Conservation (phyloP, 2,329 filamentous ascomycete genomes). For the Pseudogymnoascus sp. region DNA sequence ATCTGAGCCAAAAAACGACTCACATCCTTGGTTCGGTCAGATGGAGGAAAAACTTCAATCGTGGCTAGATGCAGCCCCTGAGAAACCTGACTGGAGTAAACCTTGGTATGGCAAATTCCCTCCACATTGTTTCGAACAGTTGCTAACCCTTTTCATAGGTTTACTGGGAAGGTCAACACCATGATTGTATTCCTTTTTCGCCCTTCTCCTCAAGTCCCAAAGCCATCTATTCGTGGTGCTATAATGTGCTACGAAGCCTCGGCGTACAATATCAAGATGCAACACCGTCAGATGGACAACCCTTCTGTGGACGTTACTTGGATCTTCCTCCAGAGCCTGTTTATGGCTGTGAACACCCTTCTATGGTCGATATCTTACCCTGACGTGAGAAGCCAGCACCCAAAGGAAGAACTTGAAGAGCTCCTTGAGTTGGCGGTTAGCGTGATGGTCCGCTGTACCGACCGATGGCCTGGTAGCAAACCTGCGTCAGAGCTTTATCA, state of each 20-base stretch:
- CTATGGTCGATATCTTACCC: slow-evolving; percentile 87
- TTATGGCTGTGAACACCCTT: slow-evolving; percentile 85
- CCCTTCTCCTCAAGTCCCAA: slow-evolving; percentile 84
- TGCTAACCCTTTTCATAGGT: slow-evolving; percentile 39
- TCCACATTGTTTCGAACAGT: neutral
- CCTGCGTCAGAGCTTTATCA: slow-evolving; percentile 78
- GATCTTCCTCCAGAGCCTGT: slow-evolving; percentile 84
- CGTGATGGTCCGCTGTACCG: slow-evolving; percentile 70
- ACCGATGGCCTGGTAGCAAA: slow-evolving; percentile 85
- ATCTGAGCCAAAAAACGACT: slow-evolving; percentile 66
- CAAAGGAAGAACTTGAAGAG: slow-evolving; percentile 66
- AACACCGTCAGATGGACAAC: slow-evolving; percentile 70
- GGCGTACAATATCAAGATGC: slow-evolving; percentile 72
- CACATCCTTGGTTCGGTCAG: slow-evolving; percentile 76
- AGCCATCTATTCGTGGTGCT: slow-evolving; percentile 73
- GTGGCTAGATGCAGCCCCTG: slow-evolving; percentile 72
- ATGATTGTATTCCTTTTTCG: slow-evolving; percentile 84
- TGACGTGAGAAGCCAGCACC: slow-evolving; percentile 67
- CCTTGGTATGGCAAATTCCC: slow-evolving; percentile 52
- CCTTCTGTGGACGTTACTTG: slow-evolving; percentile 80
- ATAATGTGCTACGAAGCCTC: slow-evolving; percentile 76
- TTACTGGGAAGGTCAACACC: slow-evolving; percentile 66
- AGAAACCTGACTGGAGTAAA: slow-evolving; percentile 64
- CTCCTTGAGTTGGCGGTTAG: slow-evolving; percentile 70
- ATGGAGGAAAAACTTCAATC: slow-evolving; percentile 72